A percentile compares a stretch with the other conserved stretches of the same genome.
These are phyloP conservation scores for Neurospora sp. DNA, from an alignment of 495 filamentous ascomycete species.

Conservation along the genomic window DNA sequence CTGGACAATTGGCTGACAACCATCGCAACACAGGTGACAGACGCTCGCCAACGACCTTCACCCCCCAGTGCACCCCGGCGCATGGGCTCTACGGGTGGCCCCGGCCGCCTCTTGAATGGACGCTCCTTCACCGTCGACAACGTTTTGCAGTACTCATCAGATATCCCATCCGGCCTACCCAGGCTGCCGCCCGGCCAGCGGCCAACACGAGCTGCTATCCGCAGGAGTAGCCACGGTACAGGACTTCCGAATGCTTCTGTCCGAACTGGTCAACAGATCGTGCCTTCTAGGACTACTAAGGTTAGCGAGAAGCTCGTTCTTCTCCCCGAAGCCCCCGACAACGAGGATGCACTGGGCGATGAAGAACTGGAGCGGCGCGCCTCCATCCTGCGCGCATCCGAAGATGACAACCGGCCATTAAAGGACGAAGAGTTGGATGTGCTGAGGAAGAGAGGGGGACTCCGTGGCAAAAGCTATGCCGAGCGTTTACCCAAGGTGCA, in stretches of 20 bases:
- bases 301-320: constrained; percentile 91
- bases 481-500: constrained; percentile 86
- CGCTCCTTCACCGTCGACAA: constrained; percentile 94
- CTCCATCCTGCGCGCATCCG: constrained; percentile 39
- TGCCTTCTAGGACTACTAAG: constrained; percentile 83
- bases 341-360: constrained; percentile 43
- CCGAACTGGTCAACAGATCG: constrained; percentile 55
- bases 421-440: constrained; percentile 68
- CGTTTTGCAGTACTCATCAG: constrained; percentile 84
- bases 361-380: constrained; percentile 30
- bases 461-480: constrained; percentile 83
- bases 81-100: background rate
- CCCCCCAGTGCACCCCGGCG: constrained; percentile 12
- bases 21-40: constrained; percentile 21
- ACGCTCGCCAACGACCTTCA: constrained; percentile 23
- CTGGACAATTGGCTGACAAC: background rate
- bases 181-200: constrained; percentile 55
- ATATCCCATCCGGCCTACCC: constrained; percentile 91
- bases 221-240: constrained; percentile 27
- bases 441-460: constrained; percentile 50
- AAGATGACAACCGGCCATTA: constrained; percentile 56
- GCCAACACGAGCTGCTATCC: constrained; percentile 39
- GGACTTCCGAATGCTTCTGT: constrained; percentile 32
- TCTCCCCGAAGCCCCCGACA: constrained; percentile 72
- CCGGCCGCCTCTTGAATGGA: constrained; percentile 36